These are phyloP conservation scores for Trichophyton equinum DNA, from an alignment of 2,329 filamentous ascomycete species.

Conservation along the genomic window DNA sequence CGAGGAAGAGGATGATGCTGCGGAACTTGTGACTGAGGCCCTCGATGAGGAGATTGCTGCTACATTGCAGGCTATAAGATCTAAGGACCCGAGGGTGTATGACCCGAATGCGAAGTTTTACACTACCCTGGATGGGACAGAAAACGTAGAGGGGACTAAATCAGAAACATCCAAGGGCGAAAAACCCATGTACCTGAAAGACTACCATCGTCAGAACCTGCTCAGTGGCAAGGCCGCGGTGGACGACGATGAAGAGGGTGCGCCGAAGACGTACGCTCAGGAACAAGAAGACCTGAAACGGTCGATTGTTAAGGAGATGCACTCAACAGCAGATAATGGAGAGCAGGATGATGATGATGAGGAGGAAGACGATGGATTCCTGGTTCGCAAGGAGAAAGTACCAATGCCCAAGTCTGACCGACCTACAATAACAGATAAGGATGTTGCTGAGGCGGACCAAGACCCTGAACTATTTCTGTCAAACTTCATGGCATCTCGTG, in stretches of 20 bases:
- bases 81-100: conserved; percentile 85
- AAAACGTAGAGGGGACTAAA: conserved; percentile 16
- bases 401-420: conserved; percentile 21
- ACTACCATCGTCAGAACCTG: conserved; percentile 90
- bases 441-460: conserved; percentile 66
- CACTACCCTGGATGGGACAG: conserved; percentile 47
- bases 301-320: conserved; percentile 67
- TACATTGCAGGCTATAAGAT: conserved; percentile 74
- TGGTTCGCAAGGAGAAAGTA: conserved; percentile 56
- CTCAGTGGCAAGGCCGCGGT: conserved; percentile 58
- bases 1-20: conserved; percentile 82
- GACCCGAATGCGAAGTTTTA: conserved; percentile 72
- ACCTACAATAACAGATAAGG: conserved; percentile 43
- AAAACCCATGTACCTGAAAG: conserved; percentile 71
- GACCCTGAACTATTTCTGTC: conserved; percentile 88
- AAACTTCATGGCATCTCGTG: conserved; percentile 84
- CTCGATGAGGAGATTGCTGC: conserved; percentile 79
- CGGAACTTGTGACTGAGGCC: conserved; percentile 69
- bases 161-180: conserved; percentile 49
- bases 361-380: conserved; percentile 51
- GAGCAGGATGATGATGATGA: conserved; percentile 35
- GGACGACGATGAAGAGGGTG: conserved; percentile 41
- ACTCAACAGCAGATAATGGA: conserved; percentile 43
- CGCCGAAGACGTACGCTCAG: conserved; percentile 60
- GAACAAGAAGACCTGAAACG: conserved; percentile 77